Evolutionary conservation across 2,329 filamentous ascomycete species (phyloP).

Genomic region (Ceratocystis variospora): DNA sequence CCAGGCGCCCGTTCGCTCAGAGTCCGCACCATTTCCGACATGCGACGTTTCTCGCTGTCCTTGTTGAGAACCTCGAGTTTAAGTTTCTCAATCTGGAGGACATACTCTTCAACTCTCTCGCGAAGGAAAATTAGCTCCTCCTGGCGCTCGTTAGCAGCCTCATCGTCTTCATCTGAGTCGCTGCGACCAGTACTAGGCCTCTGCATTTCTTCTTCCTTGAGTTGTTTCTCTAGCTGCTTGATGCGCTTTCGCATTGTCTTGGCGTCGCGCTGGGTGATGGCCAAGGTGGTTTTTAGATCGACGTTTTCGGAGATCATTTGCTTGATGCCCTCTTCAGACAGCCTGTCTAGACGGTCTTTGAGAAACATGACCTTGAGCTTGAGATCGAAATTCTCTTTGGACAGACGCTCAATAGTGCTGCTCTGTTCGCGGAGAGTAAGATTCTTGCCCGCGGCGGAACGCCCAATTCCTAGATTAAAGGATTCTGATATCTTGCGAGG

Average conservation of each 20-base stretch:
- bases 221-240: slow-evolving; percentile 72
- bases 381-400: slow-evolving; percentile 95
- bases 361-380: slow-evolving; percentile 97
- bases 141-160: slow-evolving; percentile 55
- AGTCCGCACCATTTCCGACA: slow-evolving; percentile 62
- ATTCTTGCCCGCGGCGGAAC: slow-evolving; percentile 44
- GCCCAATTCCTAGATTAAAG: slow-evolving; percentile 33
- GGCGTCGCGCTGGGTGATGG: slow-evolving; percentile 81
- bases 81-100: slow-evolving; percentile 70
- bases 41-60: slow-evolving; percentile 72
- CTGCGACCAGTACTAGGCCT: slow-evolving; percentile 47
- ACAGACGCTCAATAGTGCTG: slow-evolving; percentile 87
- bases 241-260: slow-evolving; percentile 67
- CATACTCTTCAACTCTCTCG: slow-evolving; percentile 73
- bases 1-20: slow-evolving; percentile 37
- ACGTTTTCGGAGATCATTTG: slow-evolving; percentile 98
- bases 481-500: slow-evolving; percentile 40
- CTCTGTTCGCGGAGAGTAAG: slow-evolving; percentile 95
- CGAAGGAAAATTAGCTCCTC: slow-evolving; percentile 75
- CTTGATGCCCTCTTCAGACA: slow-evolving; percentile 91
- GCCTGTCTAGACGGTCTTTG: slow-evolving; percentile 79
- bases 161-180: slow-evolving; percentile 45
- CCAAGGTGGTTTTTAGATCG: slow-evolving; percentile 78
- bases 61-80: slow-evolving; percentile 62
- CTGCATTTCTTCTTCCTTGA: slow-evolving; percentile 48